A percentile compares a stretch with the other conserved stretches of the same genome.
Evolutionary conservation across 768 basidiomycete species (phyloP).

Genomic region (Pleurotus tuber-regium): DNA sequence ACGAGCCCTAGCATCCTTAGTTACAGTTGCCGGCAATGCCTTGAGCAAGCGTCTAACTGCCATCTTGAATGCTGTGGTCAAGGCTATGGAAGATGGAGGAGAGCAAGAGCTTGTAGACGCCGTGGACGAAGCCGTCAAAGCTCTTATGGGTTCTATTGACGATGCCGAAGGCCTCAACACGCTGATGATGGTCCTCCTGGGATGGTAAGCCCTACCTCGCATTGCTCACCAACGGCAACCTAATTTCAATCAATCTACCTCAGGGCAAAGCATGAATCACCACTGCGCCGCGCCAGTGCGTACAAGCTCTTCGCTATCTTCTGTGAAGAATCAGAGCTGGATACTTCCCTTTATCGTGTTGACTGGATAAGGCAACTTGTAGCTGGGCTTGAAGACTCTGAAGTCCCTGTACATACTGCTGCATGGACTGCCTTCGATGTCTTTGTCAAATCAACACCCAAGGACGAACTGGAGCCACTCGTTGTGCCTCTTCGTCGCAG

Average conservation of each 20-base stretch:
- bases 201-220: conserved; percentile 58
- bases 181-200: conserved; percentile 83
- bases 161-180: conserved; percentile 90
- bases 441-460: conserved; percentile 87
- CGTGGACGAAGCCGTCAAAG: conserved; percentile 70
- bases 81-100: conserved; percentile 62
- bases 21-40: conserved; percentile 91
- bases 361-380: conserved; percentile 95
- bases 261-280: conserved; percentile 80
- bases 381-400: conserved; percentile 74
- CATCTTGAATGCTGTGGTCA: conserved; percentile 78
- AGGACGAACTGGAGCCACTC: conserved; percentile 89
- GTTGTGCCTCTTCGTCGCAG: conserved; percentile 87
- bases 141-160: conserved; percentile 73
- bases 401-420: conserved; percentile 73
- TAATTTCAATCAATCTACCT: not conserved
- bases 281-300: conserved; percentile 72
- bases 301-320: conserved; percentile 78
- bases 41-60: conserved; percentile 79
- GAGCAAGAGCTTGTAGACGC: conserved; percentile 72
- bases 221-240: not conserved
- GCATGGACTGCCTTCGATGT: conserved; percentile 82
- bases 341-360: conserved; percentile 80
- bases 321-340: conserved; percentile 80
- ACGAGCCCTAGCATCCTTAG: conserved; percentile 83